These are phyloP conservation scores for Alloascoidea hylecoeti DNA, from an alignment of 805 yeast genomes.

Conservation along the genomic window DNA sequence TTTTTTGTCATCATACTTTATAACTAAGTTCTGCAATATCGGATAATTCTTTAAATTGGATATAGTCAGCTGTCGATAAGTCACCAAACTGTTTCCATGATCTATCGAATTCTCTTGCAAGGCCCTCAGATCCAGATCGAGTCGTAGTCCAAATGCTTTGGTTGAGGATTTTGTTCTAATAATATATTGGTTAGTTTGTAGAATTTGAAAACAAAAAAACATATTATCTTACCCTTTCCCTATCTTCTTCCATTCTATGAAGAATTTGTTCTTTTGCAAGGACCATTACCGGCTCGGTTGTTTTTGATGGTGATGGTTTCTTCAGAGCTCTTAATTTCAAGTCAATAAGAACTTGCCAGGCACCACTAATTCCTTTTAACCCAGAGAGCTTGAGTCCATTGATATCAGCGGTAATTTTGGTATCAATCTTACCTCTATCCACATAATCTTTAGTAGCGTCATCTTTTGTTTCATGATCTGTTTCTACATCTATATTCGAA, in stretches of 20 bases:
- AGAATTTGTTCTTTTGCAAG: constrained; percentile 39
- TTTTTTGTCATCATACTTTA: no score
- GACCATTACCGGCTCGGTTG: constrained; percentile 15
- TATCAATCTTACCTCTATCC: background rate
- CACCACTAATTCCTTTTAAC: background rate
- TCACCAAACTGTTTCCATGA: constrained; percentile 21
- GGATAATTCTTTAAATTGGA: constrained; percentile 38
- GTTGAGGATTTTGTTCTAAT: constrained; percentile 50
- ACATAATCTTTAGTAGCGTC: background rate
- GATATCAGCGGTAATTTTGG: background rate
- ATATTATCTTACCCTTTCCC: constrained; percentile 39
- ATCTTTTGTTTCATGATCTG: background rate
- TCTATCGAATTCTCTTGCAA: constrained; percentile 34
- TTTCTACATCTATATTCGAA: background rate
- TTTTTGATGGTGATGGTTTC: constrained; percentile 2
- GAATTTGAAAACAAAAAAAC: background rate
- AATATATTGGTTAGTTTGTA: background rate
- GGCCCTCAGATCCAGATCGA: no score
- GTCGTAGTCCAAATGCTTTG: constrained; percentile 74
- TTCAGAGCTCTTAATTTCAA: background rate
- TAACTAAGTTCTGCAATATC: constrained; percentile 39
- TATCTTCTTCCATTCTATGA: constrained; percentile 79
- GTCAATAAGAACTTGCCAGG: background rate
- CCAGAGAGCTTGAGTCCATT: background rate
- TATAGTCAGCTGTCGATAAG: constrained; percentile 31